Conservation (phyloP, 495 filamentous ascomycete species). For the Tuber aestivum region DNA sequence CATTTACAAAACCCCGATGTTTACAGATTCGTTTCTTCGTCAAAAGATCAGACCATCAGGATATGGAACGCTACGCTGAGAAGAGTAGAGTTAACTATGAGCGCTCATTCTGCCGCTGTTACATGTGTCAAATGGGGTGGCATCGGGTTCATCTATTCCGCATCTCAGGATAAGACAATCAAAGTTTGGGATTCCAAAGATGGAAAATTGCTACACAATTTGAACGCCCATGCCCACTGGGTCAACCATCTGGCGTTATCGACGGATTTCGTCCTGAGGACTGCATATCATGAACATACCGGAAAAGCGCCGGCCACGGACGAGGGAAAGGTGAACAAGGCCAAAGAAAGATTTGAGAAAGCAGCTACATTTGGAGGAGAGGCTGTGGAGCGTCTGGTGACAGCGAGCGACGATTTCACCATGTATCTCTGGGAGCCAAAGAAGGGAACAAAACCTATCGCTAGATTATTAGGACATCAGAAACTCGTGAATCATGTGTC, state of each 20-base stretch:
- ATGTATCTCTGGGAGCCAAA: constrained; percentile 94
- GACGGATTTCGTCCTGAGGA: constrained; percentile 84
- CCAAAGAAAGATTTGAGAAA: constrained; percentile 77
- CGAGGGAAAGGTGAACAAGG: constrained; percentile 67
- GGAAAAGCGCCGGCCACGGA: constrained; percentile 60
- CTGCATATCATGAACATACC: constrained; percentile 80
- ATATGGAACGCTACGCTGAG: constrained; percentile 80
- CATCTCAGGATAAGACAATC: constrained; percentile 88
- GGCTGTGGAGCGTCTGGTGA: constrained; percentile 78
- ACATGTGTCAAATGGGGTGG: constrained; percentile 95
- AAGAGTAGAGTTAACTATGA: constrained; percentile 70
- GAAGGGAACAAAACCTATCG: constrained; percentile 70
- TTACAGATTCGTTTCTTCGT: constrained; percentile 78
- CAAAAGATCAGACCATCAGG: constrained; percentile 82
- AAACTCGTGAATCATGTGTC: constrained; percentile 94
- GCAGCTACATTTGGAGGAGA: constrained; percentile 74
- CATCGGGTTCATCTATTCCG: constrained; percentile 74
- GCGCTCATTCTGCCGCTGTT: constrained; percentile 80
- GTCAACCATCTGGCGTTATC: constrained; percentile 94
- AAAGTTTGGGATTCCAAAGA: constrained; percentile 81
- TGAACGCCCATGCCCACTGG: constrained; percentile 84
- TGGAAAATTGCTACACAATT: constrained; percentile 70
- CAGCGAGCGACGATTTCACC: constrained; percentile 90
- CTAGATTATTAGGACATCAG: constrained; percentile 85
- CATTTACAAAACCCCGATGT: constrained; percentile 69